Evolutionary conservation across 495 filamentous ascomycete genomes (phyloP).

Genomic region (Annulohypoxylon bovei): DNA sequence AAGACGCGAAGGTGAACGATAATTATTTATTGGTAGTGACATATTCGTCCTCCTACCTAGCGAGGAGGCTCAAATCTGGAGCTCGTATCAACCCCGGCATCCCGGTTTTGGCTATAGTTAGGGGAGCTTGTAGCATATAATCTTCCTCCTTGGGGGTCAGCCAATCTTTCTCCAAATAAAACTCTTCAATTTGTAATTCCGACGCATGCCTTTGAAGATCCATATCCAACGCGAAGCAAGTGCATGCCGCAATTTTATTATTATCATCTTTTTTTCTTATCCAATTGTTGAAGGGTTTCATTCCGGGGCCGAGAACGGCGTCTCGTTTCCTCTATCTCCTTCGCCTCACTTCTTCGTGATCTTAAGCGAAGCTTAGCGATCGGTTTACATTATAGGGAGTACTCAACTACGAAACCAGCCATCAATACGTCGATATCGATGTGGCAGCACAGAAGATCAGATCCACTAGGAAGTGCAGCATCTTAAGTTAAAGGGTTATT

Average conservation of each 20-base stretch:
- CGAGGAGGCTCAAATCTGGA: slow-evolving; percentile 11
- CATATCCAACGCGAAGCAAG: slow-evolving; percentile 17
- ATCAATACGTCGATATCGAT: slow-evolving; percentile 11
- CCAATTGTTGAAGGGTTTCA: slow-evolving; percentile 33
- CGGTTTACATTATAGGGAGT: background rate
- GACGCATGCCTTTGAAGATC: slow-evolving; percentile 21
- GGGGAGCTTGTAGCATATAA: slow-evolving; percentile 1
- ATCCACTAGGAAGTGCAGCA: slow-evolving; percentile 32
- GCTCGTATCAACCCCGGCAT: background rate
- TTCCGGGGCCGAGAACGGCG: slow-evolving; percentile 37
- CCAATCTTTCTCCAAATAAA: slow-evolving; percentile 3
- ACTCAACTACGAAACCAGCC: slow-evolving; percentile 14
- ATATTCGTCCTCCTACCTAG: background rate
- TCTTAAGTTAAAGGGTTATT: slow-evolving; percentile 30
- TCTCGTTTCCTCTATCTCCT: slow-evolving; percentile 15
- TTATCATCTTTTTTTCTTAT: slow-evolving; percentile 28
- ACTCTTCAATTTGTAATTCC: slow-evolving; percentile 39
- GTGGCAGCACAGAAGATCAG: slow-evolving; percentile 28
- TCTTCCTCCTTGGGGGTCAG: background rate
- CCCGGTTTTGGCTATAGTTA: background rate
- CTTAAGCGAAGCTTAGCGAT: slow-evolving; percentile 30
- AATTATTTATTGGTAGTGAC: background rate
- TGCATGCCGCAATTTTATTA: slow-evolving; percentile 34
- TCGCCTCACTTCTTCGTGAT: slow-evolving; percentile 6
- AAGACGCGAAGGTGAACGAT: background rate